Conservation (phyloP, 148 eudicot genomes). For the Rheum nobile region DNA sequence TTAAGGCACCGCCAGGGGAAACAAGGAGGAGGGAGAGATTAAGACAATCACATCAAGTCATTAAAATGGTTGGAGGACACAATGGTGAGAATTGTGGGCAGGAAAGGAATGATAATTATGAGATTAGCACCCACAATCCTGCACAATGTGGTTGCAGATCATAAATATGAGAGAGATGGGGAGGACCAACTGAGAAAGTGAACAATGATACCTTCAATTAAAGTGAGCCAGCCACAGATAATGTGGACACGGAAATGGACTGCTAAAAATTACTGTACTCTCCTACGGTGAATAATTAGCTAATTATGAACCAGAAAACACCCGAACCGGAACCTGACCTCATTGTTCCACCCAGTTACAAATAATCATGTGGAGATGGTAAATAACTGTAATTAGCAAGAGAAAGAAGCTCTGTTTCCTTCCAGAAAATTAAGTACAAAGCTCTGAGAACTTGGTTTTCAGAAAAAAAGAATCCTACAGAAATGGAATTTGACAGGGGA, state of each 20-base stretch:
- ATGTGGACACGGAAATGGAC: background rate
- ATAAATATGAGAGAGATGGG: constrained; percentile 3
- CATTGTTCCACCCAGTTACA: background rate
- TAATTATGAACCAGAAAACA: background rate
- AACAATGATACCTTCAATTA: background rate
- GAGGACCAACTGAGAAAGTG: background rate
- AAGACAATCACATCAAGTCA: background rate
- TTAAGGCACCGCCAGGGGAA: background rate
- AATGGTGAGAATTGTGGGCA: constrained; percentile 14
- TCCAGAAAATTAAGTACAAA: no score
- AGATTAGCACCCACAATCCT: constrained; percentile 14
- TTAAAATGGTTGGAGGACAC: background rate
- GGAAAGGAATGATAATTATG: constrained; percentile 20
- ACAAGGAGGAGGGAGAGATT: background rate
- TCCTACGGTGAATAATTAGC: background rate
- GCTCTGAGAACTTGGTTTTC: background rate
- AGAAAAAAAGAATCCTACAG: background rate
- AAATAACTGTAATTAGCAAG: constrained; percentile 1
- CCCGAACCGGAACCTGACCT: constrained; percentile 1
- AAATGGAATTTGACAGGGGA: background rate
- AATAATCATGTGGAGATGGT: background rate
- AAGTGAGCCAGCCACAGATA: background rate
- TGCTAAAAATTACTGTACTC: background rate
- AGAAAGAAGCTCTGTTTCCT: background rate
- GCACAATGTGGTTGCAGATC: constrained; percentile 15